phyloP scores from a whole-genome alignment of 345 rosid species.

The Capsella bursapastoris region DNA sequence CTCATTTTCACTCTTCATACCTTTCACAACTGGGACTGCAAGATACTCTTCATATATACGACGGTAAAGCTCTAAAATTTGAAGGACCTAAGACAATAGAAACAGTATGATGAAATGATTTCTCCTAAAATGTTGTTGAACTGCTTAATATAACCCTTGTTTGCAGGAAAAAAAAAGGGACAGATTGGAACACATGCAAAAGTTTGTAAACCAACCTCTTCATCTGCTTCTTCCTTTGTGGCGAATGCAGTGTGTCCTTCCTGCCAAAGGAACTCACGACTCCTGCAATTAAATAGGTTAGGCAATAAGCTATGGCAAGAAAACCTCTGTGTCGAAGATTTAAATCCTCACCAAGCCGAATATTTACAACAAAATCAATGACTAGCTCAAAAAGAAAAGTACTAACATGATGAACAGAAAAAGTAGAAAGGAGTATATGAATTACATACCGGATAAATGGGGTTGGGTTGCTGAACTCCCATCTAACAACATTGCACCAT shows the following conservation, averaged over 20 bases:
- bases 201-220: constrained; percentile 60
- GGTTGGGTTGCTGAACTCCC: constrained; percentile 99
- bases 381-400: not conserved
- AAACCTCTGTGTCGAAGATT: constrained; percentile 7
- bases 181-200: constrained; percentile 20
- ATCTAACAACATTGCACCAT: constrained; percentile 99
- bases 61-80: constrained; percentile 84
- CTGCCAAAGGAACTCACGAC: constrained; percentile 99
- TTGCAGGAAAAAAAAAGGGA: not conserved
- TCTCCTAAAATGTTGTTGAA: not conserved
- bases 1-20: constrained; percentile 94
- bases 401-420: not conserved
- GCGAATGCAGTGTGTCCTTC: constrained; percentile 99
- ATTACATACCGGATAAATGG: constrained; percentile 86
- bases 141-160: constrained; percentile 14
- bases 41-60: constrained; percentile 89
- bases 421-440: constrained; percentile 6
- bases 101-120: not conserved
- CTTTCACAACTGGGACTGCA: constrained; percentile 90
- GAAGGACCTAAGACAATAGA: constrained; percentile 42
- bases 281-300: constrained; percentile 56
- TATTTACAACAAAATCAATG: not conserved
- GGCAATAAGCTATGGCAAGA: constrained; percentile 2
- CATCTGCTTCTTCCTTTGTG: constrained; percentile 80
- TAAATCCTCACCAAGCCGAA: not conserved